Evolutionary conservation across 139 green algal species (phyloP), one percentile per base, ranked within the genome.

Genomic region (Closterium sp.): DNA sequence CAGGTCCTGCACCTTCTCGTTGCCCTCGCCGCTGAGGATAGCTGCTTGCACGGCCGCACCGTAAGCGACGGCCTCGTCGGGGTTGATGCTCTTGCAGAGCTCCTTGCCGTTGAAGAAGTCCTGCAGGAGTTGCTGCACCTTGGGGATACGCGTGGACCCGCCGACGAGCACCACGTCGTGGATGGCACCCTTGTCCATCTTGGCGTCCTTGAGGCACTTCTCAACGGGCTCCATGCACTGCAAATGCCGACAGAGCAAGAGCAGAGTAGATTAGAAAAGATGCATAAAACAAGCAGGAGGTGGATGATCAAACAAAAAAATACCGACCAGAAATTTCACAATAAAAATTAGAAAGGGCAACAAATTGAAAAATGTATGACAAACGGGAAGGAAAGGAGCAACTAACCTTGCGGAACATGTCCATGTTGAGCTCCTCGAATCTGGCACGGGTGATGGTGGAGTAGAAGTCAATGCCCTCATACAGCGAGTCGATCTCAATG

Each of bases 81-180:
- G 98, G 97, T 99, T 99, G 97, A 99, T 99, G 92, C 90, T 96
- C 96, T 99, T 99, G 97, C 97, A 98, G 70, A 99, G 97, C 96
- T 99, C 98, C 97, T 99, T 99, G 94, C 98, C 98, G 93, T 99
- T 98, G 97, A 99, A 99, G 95, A 98, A 99, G 95, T 99, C 98
- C 95, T 98, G 96, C 89, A 99, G 97, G 94, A 99, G 95, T 92
- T 96, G 90, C 96, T 99, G 98, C 91, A 99, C 97, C 96, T 99
- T 99, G 94, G 98, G 98, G 94, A 99, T 99, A 89, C 98, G 97
- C 13, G 98, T 99, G 89, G 97, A 99, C 91, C 98, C 98, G 88
- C 98, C 98, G 34, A 99, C 97, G 50, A 99, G 96, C 88, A 99
- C 97, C 10, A 99, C 95, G 38, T 99, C 98, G 92, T 99, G 96